Conservation (phyloP, 495 filamentous ascomycete genomes). For the Chaetomidium leptoderma region DNA sequence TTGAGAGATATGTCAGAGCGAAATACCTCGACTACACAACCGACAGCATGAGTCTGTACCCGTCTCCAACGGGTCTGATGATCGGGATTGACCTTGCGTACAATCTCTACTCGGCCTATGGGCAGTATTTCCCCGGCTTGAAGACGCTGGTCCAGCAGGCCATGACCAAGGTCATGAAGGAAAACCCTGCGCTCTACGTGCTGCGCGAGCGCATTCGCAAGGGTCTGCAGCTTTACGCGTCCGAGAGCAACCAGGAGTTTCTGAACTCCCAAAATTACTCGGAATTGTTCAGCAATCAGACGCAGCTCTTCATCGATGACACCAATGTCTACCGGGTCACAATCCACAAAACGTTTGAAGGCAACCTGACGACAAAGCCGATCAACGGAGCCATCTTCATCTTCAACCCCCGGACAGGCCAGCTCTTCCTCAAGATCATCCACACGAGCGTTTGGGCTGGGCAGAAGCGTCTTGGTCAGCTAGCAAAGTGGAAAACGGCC, state of each 20-base stretch:
- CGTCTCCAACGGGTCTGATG: constrained; percentile 96
- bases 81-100: constrained; percentile 97
- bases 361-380: constrained; percentile 97
- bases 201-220: constrained; percentile 97
- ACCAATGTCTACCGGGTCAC: constrained; percentile 99
- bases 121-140: constrained; percentile 96
- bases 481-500: constrained; percentile 99
- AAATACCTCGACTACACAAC: constrained; percentile 99
- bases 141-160: constrained; percentile 97
- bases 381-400: constrained; percentile 99
- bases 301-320: constrained; percentile 98
- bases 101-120: constrained; percentile 96
- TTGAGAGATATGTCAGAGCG: constrained; percentile 94
- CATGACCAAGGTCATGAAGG: constrained; percentile 99
- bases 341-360: constrained; percentile 99
- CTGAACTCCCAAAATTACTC: constrained; percentile 99
- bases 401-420: constrained; percentile 97
- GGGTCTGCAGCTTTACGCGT: constrained; percentile 96
- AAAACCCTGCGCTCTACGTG: constrained; percentile 95
- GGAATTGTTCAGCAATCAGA: constrained; percentile 97
- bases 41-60: constrained; percentile 98
- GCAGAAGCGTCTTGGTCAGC: constrained; percentile 96
- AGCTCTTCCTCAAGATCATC: constrained; percentile 98
- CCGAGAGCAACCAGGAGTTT: constrained; percentile 99
- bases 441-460: constrained; percentile 99